Evolutionary conservation across 164 flowering plant species (phyloP).

Genomic region (Buxus sempervirens): DNA sequence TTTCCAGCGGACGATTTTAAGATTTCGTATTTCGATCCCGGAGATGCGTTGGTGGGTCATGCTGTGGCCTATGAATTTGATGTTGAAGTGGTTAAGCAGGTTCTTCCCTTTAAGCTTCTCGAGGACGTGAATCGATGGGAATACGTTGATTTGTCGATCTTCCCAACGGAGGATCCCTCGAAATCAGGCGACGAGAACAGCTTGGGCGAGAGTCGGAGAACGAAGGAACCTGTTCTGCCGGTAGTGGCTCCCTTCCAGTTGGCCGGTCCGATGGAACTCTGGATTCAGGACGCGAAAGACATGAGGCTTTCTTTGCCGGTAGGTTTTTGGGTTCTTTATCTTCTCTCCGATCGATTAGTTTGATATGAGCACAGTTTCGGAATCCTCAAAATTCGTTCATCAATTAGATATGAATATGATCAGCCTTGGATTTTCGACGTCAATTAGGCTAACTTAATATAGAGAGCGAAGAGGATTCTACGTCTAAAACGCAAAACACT

Average conservation of each 20-base stretch:
- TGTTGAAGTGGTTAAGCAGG: constrained; percentile 67
- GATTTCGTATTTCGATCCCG: constrained; percentile 68
- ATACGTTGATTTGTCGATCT: constrained; percentile 78
- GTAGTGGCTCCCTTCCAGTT: constrained; percentile 91
- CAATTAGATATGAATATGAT: too few relatives aligned
- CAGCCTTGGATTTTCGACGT: too few relatives aligned
- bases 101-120: constrained; percentile 74
- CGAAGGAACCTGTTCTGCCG: constrained; percentile 33
- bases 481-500: too few relatives aligned
- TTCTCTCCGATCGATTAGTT: too few relatives aligned
- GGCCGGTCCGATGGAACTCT: constrained; percentile 96
- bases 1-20: constrained; percentile 73
- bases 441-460: too few relatives aligned
- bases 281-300: constrained; percentile 92
- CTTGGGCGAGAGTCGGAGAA: constrained; percentile 36
- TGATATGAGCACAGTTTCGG: too few relatives aligned
- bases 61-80: constrained; percentile 87
- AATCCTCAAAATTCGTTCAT: too few relatives aligned
- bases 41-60: constrained; percentile 76
- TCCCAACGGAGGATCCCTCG: constrained; percentile 36
- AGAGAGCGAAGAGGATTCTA: too few relatives aligned
- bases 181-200: constrained; percentile 29
- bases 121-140: constrained; percentile 92
- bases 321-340: constrained; percentile 12
- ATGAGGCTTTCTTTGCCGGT: constrained; percentile 86